Evolutionary conservation across 257 asterid species (phyloP).

Genomic region (Paraleonurus japonicus): DNA sequence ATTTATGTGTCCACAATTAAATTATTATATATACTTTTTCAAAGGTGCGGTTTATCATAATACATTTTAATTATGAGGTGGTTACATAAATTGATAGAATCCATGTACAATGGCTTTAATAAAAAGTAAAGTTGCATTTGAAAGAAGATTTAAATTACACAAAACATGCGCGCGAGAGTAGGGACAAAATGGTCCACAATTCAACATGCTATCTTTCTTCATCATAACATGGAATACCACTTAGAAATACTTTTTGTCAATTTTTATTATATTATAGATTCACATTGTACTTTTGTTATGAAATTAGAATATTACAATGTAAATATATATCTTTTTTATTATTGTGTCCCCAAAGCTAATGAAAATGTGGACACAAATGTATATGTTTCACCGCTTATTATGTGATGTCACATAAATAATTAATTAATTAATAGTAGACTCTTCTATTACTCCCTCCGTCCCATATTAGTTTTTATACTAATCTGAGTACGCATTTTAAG

Average conservation of each 20-base stretch:
- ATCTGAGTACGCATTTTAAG: too few relatives aligned
- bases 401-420: too few relatives aligned
- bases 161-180: neutral
- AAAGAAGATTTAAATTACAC: neutral
- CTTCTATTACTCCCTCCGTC: too few relatives aligned
- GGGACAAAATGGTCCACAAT: conserved; percentile 25
- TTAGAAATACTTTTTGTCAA: neutral
- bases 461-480: too few relatives aligned
- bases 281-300: too few relatives aligned
- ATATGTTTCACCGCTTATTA: too few relatives aligned
- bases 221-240: conserved; percentile 25
- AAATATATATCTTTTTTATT: too few relatives aligned
- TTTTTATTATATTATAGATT: neutral
- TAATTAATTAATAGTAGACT: too few relatives aligned
- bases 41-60: neutral
- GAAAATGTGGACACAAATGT: too few relatives aligned
- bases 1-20: neutral
- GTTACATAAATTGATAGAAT: conserved; percentile 17
- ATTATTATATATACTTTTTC: neutral
- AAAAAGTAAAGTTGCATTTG: neutral
- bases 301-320: too few relatives aligned
- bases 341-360: too few relatives aligned
- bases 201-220: conserved; percentile 9
- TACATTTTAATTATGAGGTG: conserved; percentile 16
- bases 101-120: conserved; percentile 25